These are phyloP conservation scores for Phytophthora lateralis DNA, from an alignment of 352 stramenopile genomes.

Conservation along the genomic window DNA sequence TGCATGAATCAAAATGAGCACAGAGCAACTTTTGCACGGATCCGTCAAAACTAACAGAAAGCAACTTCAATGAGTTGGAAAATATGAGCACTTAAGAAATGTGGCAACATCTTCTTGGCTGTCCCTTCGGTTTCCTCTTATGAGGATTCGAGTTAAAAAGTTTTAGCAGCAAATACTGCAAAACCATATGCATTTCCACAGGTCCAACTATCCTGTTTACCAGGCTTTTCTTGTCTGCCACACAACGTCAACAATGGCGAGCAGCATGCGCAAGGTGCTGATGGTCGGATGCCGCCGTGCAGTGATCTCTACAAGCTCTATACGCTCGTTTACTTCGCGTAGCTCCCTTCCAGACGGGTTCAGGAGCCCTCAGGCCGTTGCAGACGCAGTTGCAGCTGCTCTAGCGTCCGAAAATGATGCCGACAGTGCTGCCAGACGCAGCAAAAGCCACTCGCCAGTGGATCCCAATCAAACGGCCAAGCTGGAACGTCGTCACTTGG, in stretches of 20 bases:
- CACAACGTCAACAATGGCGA: constrained; percentile 10
- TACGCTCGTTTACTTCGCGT: constrained; percentile 20
- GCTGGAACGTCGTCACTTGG: constrained; percentile 32
- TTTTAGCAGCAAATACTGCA: too few species aligned
- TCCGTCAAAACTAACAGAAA: too few species aligned
- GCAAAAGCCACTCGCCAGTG: constrained; percentile 11
- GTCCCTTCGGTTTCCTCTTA: too few species aligned
- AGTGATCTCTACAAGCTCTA: background rate
- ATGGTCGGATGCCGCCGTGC: constrained; percentile 16
- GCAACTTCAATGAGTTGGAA: too few species aligned
- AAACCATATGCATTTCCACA: background rate
- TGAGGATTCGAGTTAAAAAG: too few species aligned
- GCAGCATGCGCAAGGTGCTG: constrained; percentile 20
- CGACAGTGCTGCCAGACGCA: constrained; percentile 1
- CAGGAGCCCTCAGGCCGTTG: constrained; percentile 37
- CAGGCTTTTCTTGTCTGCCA: constrained; percentile 13
- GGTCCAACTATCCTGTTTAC: background rate
- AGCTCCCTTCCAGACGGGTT: constrained; percentile 39
- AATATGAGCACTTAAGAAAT: too few species aligned
- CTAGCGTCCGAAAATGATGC: constrained; percentile 25
- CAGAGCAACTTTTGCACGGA: too few species aligned
- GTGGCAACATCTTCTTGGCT: too few species aligned
- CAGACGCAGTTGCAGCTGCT: constrained; percentile 37
- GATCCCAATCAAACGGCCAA: constrained; percentile 17
- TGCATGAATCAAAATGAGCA: too few species aligned